These are phyloP conservation scores for Huntiella bhutanensis DNA, from an alignment of 2,329 filamentous ascomycete species.

Conservation along the genomic window DNA sequence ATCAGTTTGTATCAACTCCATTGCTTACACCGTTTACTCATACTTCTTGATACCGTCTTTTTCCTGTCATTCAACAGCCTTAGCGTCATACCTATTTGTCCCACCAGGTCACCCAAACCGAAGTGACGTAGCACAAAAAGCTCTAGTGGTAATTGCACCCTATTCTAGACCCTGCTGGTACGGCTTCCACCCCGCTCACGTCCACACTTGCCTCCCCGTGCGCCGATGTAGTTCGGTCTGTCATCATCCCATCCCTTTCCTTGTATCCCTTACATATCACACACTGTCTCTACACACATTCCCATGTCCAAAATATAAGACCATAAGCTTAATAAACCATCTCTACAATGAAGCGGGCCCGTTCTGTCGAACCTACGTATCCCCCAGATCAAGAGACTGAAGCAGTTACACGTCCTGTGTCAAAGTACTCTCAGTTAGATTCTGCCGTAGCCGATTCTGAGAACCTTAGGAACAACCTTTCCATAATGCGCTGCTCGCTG, in stretches of 20 bases:
- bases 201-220: not conserved
- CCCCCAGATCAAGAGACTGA: conserved; percentile 1
- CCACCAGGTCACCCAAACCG: too few species aligned
- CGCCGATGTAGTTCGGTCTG: not conserved
- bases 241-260: not conserved
- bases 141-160: too few species aligned
- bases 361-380: conserved; percentile 31
- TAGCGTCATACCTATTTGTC: too few species aligned
- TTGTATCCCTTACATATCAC: not conserved
- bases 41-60: not conserved
- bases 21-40: not conserved
- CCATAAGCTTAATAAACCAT: conserved; percentile 13
- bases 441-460: conserved; percentile 15
- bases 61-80: not conserved
- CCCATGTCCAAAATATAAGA: conserved; percentile 1
- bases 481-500: conserved; percentile 58
- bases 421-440: conserved; percentile 45
- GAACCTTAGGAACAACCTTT: conserved; percentile 19
- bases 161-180: conserved; percentile 5
- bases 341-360: conserved; percentile 40
- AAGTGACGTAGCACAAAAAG: too few species aligned
- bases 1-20: too few species aligned
- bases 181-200: conserved; percentile 6
- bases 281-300: not conserved
- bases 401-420: conserved; percentile 8